These are phyloP conservation scores for Solioccasus polychromus DNA, from an alignment of 768 basidiomycete species.

Conservation along the genomic window DNA sequence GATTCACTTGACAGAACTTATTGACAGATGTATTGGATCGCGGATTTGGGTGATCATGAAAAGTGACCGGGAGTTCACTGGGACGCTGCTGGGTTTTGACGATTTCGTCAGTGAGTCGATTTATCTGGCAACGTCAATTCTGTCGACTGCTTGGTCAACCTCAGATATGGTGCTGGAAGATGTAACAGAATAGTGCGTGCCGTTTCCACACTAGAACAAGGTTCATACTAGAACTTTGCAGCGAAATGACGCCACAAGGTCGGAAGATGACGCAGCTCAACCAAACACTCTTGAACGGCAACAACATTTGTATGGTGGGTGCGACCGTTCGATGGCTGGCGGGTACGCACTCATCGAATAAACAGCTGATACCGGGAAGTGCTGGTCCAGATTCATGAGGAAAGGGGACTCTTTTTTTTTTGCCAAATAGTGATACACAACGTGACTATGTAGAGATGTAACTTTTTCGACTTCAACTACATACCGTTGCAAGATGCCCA, in stretches of 20 bases:
- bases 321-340: not conserved
- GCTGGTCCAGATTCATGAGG: conserved; percentile 52
- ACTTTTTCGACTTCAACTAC: not conserved
- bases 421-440: conserved; percentile 29
- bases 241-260: conserved; percentile 83
- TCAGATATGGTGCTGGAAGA: conserved; percentile 94
- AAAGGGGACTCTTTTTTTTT: not conserved
- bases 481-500: conserved; percentile 52
- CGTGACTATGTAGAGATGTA: too few relatives aligned
- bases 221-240: conserved; percentile 30
- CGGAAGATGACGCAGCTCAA: conserved; percentile 77
- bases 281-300: conserved; percentile 90
- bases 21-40: conserved; percentile 96
- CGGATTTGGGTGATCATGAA: conserved; percentile 99
- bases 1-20: conserved; percentile 60
- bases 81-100: conserved; percentile 92
- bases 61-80: conserved; percentile 93
- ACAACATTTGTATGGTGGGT: conserved; percentile 94
- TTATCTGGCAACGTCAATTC: not conserved
- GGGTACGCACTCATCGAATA: not conserved
- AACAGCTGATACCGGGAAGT: conserved; percentile 67
- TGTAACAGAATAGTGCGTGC: conserved; percentile 88
- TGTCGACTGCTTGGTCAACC: not conserved
- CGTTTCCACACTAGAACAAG: not conserved
- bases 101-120: conserved; percentile 95